These are phyloP conservation scores for Talaromyces sp. DNA, from an alignment of 2,329 filamentous ascomycete genomes.

Conservation along the genomic window DNA sequence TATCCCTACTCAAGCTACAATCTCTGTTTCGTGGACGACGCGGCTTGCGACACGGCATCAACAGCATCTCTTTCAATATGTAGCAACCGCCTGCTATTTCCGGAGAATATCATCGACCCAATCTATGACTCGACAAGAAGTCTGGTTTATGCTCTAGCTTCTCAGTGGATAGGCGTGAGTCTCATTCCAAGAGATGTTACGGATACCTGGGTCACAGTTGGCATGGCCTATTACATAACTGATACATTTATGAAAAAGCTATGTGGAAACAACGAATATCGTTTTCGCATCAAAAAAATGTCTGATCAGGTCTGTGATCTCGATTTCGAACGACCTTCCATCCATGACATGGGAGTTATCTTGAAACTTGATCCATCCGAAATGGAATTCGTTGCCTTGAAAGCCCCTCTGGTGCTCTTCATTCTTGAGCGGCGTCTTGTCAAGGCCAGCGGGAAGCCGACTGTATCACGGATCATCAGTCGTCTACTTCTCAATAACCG, in stretches of 20 bases:
- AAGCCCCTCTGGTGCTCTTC: constrained; percentile 85
- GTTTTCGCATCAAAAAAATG: constrained; percentile 81
- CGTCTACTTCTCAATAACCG: constrained; percentile 83
- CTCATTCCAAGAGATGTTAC: constrained; percentile 76
- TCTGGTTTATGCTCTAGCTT: constrained; percentile 78
- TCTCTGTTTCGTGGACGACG: constrained; percentile 89
- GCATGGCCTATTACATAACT: constrained; percentile 91
- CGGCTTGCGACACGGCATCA: constrained; percentile 69
- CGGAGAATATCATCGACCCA: constrained; percentile 78
- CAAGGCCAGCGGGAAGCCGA: constrained; percentile 81
- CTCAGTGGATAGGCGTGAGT: constrained; percentile 92
- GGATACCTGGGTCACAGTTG: constrained; percentile 86
- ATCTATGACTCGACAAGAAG: constrained; percentile 77
- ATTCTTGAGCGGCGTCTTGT: constrained; percentile 88
- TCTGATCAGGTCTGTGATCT: constrained; percentile 77
- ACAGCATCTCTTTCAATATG: constrained; percentile 82
- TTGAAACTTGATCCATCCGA: constrained; percentile 81
- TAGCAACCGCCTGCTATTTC: constrained; percentile 80
- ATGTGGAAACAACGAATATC: constrained; percentile 91
- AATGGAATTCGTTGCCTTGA: constrained; percentile 83
- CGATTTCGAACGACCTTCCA: constrained; percentile 76
- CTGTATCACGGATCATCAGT: constrained; percentile 79
- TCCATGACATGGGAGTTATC: constrained; percentile 73
- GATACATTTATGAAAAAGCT: constrained; percentile 87
- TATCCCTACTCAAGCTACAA: constrained; percentile 94